Conservation (phyloP, 2,329 filamentous ascomycete genomes). For the Coniochaeta pulveracea region DNA sequence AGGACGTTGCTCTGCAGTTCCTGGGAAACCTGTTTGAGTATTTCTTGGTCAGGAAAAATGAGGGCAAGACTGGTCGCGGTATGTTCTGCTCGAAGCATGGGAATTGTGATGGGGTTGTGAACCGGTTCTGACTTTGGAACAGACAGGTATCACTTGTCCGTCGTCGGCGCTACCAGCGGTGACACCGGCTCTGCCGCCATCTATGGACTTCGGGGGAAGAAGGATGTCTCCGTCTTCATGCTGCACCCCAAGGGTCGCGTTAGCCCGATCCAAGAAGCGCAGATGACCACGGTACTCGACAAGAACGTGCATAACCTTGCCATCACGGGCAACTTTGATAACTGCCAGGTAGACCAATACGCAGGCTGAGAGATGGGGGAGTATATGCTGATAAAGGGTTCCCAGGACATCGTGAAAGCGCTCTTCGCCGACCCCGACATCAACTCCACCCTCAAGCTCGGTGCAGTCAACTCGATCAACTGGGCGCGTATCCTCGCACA, state of each 20-base stretch:
- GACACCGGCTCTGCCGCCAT: conserved; percentile 86
- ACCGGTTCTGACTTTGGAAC: conserved; percentile 17
- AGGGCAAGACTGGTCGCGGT: conserved; percentile 50
- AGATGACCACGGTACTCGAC: conserved; percentile 93
- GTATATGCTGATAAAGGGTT: too few species aligned
- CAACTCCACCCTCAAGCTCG: conserved; percentile 74
- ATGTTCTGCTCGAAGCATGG: too few species aligned
- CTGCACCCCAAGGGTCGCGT: conserved; percentile 86
- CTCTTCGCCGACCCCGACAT: conserved; percentile 79
- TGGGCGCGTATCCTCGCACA: conserved; percentile 92
- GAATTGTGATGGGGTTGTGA: too few species aligned
- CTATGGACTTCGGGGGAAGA: conserved; percentile 88
- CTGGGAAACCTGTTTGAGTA: conserved; percentile 94
- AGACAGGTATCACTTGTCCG: conserved; percentile 70
- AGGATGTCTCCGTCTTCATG: conserved; percentile 94
- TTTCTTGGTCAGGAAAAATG: conserved; percentile 64
- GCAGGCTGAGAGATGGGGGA: background rate
- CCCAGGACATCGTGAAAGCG: conserved; percentile 79
- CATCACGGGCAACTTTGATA: conserved; percentile 86
- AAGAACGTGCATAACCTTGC: conserved; percentile 86
- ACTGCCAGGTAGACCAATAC: conserved; percentile 75
- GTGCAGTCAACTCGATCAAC: conserved; percentile 95
- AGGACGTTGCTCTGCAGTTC: conserved; percentile 89
- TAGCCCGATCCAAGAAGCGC: conserved; percentile 84
- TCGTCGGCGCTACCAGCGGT: conserved; percentile 82